Evolutionary conservation across 2,329 filamentous ascomycete genomes (phyloP).

Genomic region (Fusarium nematophilum): DNA sequence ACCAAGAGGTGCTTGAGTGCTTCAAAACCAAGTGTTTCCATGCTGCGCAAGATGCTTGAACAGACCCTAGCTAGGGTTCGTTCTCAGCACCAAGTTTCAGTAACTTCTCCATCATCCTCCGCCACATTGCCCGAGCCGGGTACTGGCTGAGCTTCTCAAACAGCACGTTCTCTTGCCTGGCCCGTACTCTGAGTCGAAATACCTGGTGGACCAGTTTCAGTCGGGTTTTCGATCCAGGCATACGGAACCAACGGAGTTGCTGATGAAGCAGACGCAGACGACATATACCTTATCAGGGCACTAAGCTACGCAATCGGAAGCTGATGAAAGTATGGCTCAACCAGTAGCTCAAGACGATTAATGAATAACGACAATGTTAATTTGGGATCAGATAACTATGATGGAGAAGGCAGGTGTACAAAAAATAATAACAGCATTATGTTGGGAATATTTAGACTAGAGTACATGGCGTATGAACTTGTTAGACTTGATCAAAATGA

Average conservation of each 20-base stretch:
- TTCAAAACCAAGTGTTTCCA: background rate
- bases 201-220: slow-evolving; percentile 2
- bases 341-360: background rate
- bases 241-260: background rate
- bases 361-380: no score
- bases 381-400: no score
- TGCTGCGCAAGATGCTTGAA: slow-evolving; percentile 9
- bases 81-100: background rate
- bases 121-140: no score
- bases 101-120: background rate
- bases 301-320: slow-evolving; percentile 9
- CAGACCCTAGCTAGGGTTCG: background rate
- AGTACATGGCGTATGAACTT: no score
- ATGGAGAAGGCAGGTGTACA: no score
- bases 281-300: slow-evolving; percentile 7
- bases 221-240: background rate
- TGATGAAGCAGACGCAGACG: background rate
- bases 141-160: background rate
- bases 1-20: slow-evolving; percentile 8
- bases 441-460: no score
- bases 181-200: slow-evolving; percentile 7
- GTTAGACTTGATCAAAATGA: background rate
- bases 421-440: no score
- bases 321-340: background rate
- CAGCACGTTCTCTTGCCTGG: slow-evolving; percentile 14